phyloP scores from a whole-genome alignment of 78 protist genomes.

The Abeoforma whisleri region DNA sequence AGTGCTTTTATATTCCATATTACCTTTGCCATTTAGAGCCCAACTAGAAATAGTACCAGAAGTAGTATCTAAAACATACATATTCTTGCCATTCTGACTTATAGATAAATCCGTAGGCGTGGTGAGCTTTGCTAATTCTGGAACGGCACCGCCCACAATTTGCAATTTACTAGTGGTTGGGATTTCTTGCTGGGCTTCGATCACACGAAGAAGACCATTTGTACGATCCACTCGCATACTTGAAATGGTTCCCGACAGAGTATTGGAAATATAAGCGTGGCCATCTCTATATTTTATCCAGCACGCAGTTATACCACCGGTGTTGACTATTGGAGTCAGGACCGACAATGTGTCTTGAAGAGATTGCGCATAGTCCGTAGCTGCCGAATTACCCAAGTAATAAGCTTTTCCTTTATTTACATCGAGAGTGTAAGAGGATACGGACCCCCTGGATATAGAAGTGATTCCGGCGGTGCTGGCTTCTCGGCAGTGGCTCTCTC shows the following conservation, averaged over 20 bases:
- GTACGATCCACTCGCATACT: background rate
- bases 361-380: no score
- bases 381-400: no score
- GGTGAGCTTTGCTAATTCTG: background rate
- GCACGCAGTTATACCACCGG: background rate
- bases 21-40: background rate
- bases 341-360: no score
- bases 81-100: background rate
- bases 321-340: no score
- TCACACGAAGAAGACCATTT: background rate
- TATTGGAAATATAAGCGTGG: background rate
- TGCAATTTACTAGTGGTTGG: background rate
- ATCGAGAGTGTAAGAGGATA: no score
- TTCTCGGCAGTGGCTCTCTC: no score
- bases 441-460: no score
- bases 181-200: background rate
- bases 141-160: background rate
- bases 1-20: background rate
- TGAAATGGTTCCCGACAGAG: background rate
- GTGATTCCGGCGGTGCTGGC: no score
- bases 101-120: background rate
- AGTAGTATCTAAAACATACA: background rate
- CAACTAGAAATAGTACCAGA: background rate
- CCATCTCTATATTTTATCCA: background rate
- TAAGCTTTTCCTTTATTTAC: no score